Conservation (phyloP, 768 basidiomycete genomes). For the Mycena alexandri region DNA sequence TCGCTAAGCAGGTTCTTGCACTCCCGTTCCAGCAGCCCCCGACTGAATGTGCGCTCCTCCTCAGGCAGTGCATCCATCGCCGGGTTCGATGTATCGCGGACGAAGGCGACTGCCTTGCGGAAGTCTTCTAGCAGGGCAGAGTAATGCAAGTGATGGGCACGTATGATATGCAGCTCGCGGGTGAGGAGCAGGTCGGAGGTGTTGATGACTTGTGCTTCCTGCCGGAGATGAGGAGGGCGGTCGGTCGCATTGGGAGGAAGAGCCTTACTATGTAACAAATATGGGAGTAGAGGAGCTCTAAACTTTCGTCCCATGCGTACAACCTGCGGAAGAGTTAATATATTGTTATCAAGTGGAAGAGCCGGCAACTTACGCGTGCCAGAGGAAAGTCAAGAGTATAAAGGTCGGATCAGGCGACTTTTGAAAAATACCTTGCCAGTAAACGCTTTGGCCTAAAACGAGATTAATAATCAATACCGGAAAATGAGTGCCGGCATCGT, state of each 20-base stretch:
- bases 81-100: slow-evolving; percentile 64
- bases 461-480: not conserved
- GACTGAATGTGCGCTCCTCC: slow-evolving; percentile 46
- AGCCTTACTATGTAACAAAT: slow-evolving; percentile 61
- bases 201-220: slow-evolving; percentile 64
- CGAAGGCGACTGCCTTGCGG: slow-evolving; percentile 63
- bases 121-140: slow-evolving; percentile 68
- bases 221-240: not conserved
- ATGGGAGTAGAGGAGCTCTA: slow-evolving; percentile 65
- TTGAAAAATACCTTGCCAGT: slow-evolving; percentile 59
- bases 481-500: not conserved
- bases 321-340: slow-evolving; percentile 37
- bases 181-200: slow-evolving; percentile 62
- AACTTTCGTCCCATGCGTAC: slow-evolving; percentile 72
- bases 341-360: not conserved
- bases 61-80: slow-evolving; percentile 57
- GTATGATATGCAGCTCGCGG: slow-evolving; percentile 67
- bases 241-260: not conserved
- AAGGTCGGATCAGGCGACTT: slow-evolving; percentile 67
- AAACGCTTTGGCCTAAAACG: slow-evolving; percentile 55
- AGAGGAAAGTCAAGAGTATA: slow-evolving; percentile 64
- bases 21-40: slow-evolving; percentile 56
- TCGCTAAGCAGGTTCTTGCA: slow-evolving; percentile 64
- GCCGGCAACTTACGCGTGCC: slow-evolving; percentile 58
- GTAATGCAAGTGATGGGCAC: slow-evolving; percentile 72